Base-by-base conservation (phyloP, 139 green algal genomes). In the Choricystis sp. region DNA sequence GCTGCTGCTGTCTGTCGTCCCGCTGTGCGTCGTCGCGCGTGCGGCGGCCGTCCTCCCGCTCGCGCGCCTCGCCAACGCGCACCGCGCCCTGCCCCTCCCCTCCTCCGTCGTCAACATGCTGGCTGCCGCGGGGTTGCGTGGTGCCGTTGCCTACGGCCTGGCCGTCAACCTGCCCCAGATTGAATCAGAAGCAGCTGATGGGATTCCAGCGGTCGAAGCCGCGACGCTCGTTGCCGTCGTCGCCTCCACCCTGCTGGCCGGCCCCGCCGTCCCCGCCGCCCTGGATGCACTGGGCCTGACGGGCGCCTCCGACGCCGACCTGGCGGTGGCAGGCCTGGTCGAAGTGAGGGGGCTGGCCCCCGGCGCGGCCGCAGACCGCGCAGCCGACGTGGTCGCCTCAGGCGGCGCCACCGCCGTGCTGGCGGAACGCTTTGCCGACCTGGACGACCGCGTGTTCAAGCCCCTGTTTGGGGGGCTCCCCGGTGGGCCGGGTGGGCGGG, bases 161-260 rank as follows among this genome's bases (percentile, higher is more conserved):
- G 72, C 74, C 0, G 62, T 88, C 19, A 85, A 89, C 67, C 74
- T 88, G 70, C 81, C 81, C 3, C 66, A 55, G 26, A 57, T 67
- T 21, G 78, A 85, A 57, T 31, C n/a, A 5, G 65, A 69, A 3
- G 60, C 31, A 28, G 63, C 74, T 31, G 66, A 69, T 4, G 78
- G 75, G 40, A 77, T 83, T 29, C 76, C 72, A n/a, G 79, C 80
- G 61, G 80, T 88, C 26, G 81, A 89, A 63, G 82, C 81, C 26
- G 85, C 81, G 14, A 80, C 79, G 4, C 78, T 88, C 14, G 72
- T 89, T 56, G 79, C 87, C 48, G 81, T 83, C 19, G 66, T 87
- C 19, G 52, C 74, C 26, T 81, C 72, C 55, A 84, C 81, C 1
- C 60, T 87, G 26, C 27, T 81, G 9, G 62, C 89, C 31, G 81